Evolutionary conservation across 306 rosid species (phyloP).

Genomic region (Vachellia collinsii): DNA sequence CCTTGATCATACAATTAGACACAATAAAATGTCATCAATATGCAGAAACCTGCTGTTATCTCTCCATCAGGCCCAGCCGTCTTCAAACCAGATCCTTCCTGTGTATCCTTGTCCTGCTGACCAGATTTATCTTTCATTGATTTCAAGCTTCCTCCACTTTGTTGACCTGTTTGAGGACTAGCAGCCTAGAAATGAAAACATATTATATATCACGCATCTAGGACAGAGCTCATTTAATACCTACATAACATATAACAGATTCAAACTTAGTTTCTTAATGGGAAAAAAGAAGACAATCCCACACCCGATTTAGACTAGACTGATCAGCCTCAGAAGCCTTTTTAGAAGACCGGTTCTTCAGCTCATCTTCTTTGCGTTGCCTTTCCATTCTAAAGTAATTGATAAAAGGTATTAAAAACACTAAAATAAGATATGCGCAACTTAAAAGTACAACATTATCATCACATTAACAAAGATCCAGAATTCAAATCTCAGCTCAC

Average conservation of each 20-base stretch:
- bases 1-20: neutral
- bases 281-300: conserved; percentile 19
- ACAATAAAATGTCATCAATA: conserved; percentile 2
- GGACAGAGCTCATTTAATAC: conserved; percentile 24
- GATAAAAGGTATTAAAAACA: conserved; percentile 22
- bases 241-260: conserved; percentile 9
- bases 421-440: conserved; percentile 24
- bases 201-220: conserved; percentile 6
- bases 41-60: conserved; percentile 54
- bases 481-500: conserved; percentile 19
- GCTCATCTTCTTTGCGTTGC: conserved; percentile 66
- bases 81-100: conserved; percentile 55
- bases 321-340: conserved; percentile 54
- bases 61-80: conserved; percentile 66
- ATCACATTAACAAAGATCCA: conserved; percentile 15
- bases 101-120: conserved; percentile 56
- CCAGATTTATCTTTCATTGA: conserved; percentile 62
- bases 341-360: conserved; percentile 58
- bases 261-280: conserved; percentile 11
- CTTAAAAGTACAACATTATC: conserved; percentile 5
- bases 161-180: conserved; percentile 64
- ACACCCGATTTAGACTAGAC: conserved; percentile 55
- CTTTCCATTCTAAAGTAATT: conserved; percentile 62
- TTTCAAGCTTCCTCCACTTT: conserved; percentile 61
- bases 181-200: conserved; percentile 52